Evolutionary conservation across 257 asterid genomes (phyloP).

Genomic region (Orobanche coerulescens): DNA sequence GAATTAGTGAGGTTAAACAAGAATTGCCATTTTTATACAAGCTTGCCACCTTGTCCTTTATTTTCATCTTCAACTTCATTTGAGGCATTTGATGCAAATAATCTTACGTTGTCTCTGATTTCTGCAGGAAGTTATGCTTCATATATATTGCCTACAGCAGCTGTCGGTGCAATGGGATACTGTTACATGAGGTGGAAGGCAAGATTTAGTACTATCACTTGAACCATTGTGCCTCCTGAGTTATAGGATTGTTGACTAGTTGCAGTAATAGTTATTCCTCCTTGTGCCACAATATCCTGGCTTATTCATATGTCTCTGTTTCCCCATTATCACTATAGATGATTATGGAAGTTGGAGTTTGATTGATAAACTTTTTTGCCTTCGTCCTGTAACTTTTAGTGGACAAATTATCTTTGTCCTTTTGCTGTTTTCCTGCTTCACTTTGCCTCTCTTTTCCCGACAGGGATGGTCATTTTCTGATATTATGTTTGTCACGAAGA

Average conservation of each 20-base stretch:
- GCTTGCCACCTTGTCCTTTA: neutral
- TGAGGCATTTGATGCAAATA: conserved; percentile 7
- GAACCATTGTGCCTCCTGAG: conserved; percentile 11
- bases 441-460: conserved; percentile 12
- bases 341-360: neutral
- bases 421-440: conserved; percentile 11
- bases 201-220: conserved; percentile 24
- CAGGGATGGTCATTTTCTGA: conserved; percentile 77
- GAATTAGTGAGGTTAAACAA: neutral
- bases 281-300: neutral
- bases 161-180: conserved; percentile 76
- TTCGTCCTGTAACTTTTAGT: neutral
- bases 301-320: neutral
- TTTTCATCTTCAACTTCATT: conserved; percentile 14
- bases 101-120: conserved; percentile 23
- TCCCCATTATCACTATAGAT: neutral
- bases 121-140: conserved; percentile 54
- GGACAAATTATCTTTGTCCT: neutral
- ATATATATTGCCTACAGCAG: conserved; percentile 73
- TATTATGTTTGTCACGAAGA: conserved; percentile 70
- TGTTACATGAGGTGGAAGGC: conserved; percentile 93
- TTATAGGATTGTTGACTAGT: neutral
- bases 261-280: neutral
- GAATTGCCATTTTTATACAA: conserved; percentile 4
- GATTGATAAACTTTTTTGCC: neutral